Base-by-base conservation (phyloP, 345 rosid genomes). In the Eucalyptus lansdowneana region DNA sequence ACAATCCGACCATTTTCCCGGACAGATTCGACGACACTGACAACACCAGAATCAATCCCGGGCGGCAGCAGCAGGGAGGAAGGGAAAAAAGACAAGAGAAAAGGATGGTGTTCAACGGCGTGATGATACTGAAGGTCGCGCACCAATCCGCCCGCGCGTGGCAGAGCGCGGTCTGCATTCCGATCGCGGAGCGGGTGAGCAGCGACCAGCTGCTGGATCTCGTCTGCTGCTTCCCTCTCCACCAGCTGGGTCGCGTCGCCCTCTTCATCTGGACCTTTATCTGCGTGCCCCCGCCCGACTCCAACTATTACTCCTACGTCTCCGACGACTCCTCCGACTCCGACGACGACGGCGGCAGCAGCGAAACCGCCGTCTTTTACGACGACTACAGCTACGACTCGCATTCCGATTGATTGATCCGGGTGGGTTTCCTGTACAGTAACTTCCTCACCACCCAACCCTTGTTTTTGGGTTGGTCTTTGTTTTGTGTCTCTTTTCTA, bases 161-260 rank as follows among this genome's bases (percentile, higher is more conserved):
- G 92, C 97, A 94, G 86, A 88, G 89, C 89, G 62, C 91, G 54
- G 91, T 90, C 7, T 89, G 96, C 93, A 86, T 95, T 54, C 91
- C 62, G 88, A 37, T n/a, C 24, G 37, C 44, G 67, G 92, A 27
- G 87, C 91, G 22, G 91, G 89, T 95, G 51, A 92, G 88, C 91
- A 89, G 92, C 80, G 92, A 86, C 37, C 94, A 94, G 94, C 91
- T 96, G 80, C 88, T 96, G 37, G 97, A 96, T 90, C 92, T 96
- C 62, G 90, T 94, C 19, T 96, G 95, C 90, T 95, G 96, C 91
- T 88, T 95, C 90, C 98, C 97, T 50, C 91, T 95, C 87, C 94
- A 93, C 42, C 96, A 95, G 91, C 88, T 95, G 80, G 93, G 99
- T 88, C 96, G 94, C 89, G 90, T 96, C 86, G 88, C 93, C 90